Conservation (phyloP, 306 rosid genomes). For the Delonix regia region DNA sequence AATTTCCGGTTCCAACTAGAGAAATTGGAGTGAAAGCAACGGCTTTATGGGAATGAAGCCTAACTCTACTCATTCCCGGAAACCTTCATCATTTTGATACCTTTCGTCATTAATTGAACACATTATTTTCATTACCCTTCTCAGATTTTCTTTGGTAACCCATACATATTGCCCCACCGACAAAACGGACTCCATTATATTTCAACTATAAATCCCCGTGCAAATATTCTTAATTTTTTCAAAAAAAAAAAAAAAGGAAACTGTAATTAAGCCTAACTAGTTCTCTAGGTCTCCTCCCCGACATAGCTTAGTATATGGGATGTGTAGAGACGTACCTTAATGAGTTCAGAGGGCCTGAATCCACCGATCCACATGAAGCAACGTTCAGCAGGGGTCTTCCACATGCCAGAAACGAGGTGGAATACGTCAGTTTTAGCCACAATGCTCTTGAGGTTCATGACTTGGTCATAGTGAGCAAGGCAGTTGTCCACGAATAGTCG, state of each 20-base stretch:
- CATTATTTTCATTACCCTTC: conserved; percentile 10
- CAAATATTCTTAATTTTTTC: neutral
- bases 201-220: neutral
- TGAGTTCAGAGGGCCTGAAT: conserved; percentile 85
- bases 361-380: conserved; percentile 99
- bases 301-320: no score
- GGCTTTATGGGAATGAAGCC: conserved; percentile 51
- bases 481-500: conserved; percentile 71
- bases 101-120: conserved; percentile 53
- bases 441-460: conserved; percentile 71
- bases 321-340: conserved; percentile 58
- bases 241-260: no score
- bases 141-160: conserved; percentile 25
- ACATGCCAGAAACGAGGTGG: conserved; percentile 86
- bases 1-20: conserved; percentile 21
- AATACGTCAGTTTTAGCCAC: conserved; percentile 77
- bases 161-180: conserved; percentile 23
- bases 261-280: neutral
- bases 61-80: conserved; percentile 50
- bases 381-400: conserved; percentile 95
- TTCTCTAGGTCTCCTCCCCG: neutral
- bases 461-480: conserved; percentile 74
- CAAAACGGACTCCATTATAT: conserved; percentile 32
- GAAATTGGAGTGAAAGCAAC: conserved; percentile 43
- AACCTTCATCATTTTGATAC: conserved; percentile 40